Conservation (phyloP, 768 basidiomycete species). For the Macrolepiota albuminosa region DNA sequence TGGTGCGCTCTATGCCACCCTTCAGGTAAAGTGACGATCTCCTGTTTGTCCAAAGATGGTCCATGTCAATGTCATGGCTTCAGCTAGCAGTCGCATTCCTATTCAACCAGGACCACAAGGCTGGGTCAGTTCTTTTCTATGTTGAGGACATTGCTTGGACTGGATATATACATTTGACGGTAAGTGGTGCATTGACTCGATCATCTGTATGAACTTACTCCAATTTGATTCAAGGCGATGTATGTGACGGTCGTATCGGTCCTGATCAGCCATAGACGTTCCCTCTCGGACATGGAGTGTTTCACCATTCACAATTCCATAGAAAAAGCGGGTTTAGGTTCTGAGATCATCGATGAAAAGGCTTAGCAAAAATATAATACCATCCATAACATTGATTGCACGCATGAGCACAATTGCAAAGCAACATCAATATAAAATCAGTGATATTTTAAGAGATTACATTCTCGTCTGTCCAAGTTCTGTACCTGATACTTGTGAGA, state of each 20-base stretch:
- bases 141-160: background rate
- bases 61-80: background rate
- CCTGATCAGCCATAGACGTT: constrained; percentile 5
- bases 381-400: background rate
- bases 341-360: background rate
- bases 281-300: constrained; percentile 7
- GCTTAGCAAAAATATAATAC: background rate
- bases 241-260: constrained; percentile 2
- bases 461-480: background rate
- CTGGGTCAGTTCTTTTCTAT: background rate
- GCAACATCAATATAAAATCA: background rate
- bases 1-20: constrained; percentile 1
- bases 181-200: background rate
- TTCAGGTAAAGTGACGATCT: background rate
- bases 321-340: background rate
- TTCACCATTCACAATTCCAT: background rate
- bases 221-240: background rate
- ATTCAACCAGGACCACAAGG: constrained; percentile 5
- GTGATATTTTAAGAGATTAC: background rate
- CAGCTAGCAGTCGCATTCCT: background rate
- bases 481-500: background rate
- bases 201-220: background rate
- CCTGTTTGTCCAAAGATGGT: background rate
- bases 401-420: too few species aligned
- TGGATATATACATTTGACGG: constrained; percentile 7